Conservation (phyloP, 179 eudicot species). For the Patellifolia procumbens region DNA sequence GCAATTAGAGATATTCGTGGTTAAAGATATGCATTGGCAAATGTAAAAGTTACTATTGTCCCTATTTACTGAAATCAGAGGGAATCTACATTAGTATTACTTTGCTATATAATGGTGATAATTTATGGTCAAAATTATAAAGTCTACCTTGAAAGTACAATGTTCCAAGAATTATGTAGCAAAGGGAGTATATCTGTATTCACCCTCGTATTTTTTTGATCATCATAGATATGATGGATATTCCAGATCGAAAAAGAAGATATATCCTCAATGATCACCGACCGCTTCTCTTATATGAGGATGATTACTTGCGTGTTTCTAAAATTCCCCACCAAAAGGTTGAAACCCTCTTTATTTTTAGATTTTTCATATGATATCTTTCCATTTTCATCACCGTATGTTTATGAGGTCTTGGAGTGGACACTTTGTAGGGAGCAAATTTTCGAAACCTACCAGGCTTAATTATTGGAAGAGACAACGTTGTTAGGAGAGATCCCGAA, state of each 20-base stretch:
- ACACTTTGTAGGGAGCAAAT: constrained; percentile 49
- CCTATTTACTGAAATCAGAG: too few relatives aligned
- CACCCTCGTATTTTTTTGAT: neutral
- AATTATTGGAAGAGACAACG: constrained; percentile 43
- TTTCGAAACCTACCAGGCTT: constrained; percentile 58
- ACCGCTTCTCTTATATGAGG: constrained; percentile 46
- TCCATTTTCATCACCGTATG: too few relatives aligned
- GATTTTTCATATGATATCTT: constrained; percentile 11
- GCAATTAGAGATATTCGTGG: too few relatives aligned
- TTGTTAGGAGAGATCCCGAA: constrained; percentile 43
- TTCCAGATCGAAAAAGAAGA: constrained; percentile 26
- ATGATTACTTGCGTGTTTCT: constrained; percentile 63
- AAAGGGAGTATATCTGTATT: neutral
- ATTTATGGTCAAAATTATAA: too few relatives aligned
- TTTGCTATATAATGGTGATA: too few relatives aligned
- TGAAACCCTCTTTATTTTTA: neutral
- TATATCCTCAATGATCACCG: constrained; percentile 40
- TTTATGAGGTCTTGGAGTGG: constrained; percentile 10
- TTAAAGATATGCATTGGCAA: too few relatives aligned
- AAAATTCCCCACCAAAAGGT: constrained; percentile 69
- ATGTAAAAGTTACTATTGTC: too few relatives aligned
- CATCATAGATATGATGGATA: constrained; percentile 41
- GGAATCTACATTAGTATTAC: too few relatives aligned
- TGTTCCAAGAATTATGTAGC: too few relatives aligned
- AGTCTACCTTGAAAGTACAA: too few relatives aligned